These are phyloP conservation scores for Collybia sp. DNA, from an alignment of 768 basidiomycete species.

Conservation along the genomic window DNA sequence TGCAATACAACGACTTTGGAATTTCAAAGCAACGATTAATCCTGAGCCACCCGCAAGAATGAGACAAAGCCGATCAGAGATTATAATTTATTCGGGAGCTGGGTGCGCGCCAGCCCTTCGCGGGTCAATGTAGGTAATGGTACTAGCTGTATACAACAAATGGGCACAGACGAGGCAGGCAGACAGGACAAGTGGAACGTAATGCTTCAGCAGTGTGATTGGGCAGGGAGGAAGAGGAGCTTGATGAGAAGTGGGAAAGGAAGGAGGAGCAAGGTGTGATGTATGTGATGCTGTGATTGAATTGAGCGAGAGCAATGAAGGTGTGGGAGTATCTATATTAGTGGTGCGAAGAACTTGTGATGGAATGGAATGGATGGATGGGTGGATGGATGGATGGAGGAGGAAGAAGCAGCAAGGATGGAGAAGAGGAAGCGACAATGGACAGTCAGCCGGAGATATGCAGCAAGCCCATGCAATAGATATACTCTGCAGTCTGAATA, in stretches of 20 bases:
- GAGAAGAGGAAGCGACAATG: not conserved
- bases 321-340: slow-evolving; percentile 1
- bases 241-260: not conserved
- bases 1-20: too few species aligned
- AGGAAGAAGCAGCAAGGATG: not conserved
- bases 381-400: not conserved
- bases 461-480: slow-evolving; percentile 2
- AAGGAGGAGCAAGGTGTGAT: slow-evolving; percentile 2
- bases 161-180: not conserved
- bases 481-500: slow-evolving; percentile 2
- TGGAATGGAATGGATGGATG: not conserved
- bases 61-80: not conserved
- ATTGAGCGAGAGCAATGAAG: not conserved
- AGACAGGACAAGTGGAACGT: not conserved
- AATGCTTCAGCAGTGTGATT: not conserved
- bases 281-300: not conserved
- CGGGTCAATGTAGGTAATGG: slow-evolving; percentile 9
- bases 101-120: slow-evolving; percentile 37
- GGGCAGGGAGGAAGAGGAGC: slow-evolving; percentile 1
- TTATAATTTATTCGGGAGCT: slow-evolving; percentile 23
- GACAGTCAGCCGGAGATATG: slow-evolving; percentile 1
- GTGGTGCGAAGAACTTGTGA: slow-evolving; percentile 1
- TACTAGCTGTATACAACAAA: slow-evolving; percentile 6
- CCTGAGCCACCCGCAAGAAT: not conserved
- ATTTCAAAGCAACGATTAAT: too few species aligned